Base-by-base conservation (phyloP, 106 monocot species). In the Amphibolis antarctica region DNA sequence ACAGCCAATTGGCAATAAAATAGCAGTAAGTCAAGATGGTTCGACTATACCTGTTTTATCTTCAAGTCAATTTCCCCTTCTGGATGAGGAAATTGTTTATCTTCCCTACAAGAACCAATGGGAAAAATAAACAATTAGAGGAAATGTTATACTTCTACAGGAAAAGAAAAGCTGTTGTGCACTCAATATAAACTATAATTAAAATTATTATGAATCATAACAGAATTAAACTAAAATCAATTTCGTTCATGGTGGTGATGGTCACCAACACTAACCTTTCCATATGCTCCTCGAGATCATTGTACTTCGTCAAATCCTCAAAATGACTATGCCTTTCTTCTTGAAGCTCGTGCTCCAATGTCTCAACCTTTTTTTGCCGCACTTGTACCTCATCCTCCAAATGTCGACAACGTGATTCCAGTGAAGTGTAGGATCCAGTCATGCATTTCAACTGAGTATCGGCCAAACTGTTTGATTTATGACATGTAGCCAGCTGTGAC, bases 371-470 rank as follows among this genome's bases (percentile, higher is more conserved):
- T 23, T 62, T 22, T 10, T 44, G 76, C 46, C 91, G 54, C 45
- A 52, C 44, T 29, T 61, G 68, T 47, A 83, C 62, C 66, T 99
- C 88, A 70, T 58, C 60, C 75, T 88, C 91, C 26, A 88, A 52
- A 56, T 99, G 79, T 28, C 44, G 29, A 13, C 65, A 60, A 10
- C 51, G 80, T 43, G 72, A 74, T 74, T 99, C 98, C 31, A 99
- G 78, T 62, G 74, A 69, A 57, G 82, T 88, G 57, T 99, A 99
- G 22, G 91, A 89, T 69, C 89, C 86, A 59, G 79, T 79, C 93
- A 94, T 94, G 51, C 93, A 94, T 58, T 84, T 86, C 64, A 94
- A 76, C 44, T 94, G 93, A 53, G 93, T 94, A 44, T 86, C 89
- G 68, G 81, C 70, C 48, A 89, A 82, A 69, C 83, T 78, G 18